Evolutionary conservation across 768 basidiomycete species (phyloP).

Genomic region (Leucosporidium scottii): DNA sequence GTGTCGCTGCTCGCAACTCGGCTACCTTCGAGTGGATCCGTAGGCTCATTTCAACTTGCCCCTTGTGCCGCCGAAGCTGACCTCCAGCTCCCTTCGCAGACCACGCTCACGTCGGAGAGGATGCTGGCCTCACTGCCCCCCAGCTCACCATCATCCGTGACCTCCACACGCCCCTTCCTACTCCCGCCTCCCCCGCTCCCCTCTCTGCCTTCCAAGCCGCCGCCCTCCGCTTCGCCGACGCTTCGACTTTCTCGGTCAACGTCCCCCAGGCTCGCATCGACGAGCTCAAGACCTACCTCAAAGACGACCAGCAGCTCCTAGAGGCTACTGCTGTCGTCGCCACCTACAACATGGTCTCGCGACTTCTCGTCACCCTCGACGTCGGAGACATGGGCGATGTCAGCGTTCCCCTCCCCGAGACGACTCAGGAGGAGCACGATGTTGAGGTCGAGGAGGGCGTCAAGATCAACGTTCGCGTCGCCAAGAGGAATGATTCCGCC

Average conservation of each 20-base stretch:
- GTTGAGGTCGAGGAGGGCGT: conserved; percentile 31
- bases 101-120: conserved; percentile 45
- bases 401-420: conserved; percentile 32
- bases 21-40: conserved; percentile 42
- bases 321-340: conserved; percentile 50
- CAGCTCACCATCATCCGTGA: conserved; percentile 57
- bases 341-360: conserved; percentile 62
- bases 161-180: conserved; percentile 44
- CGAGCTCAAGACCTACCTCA: conserved; percentile 43
- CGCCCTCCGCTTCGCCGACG: conserved; percentile 56
- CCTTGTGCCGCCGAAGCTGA: not conserved
- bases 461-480: conserved; percentile 25
- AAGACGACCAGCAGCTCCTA: conserved; percentile 45
- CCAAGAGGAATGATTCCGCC: conserved; percentile 25
- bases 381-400: conserved; percentile 50
- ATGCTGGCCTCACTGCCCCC: conserved; percentile 50
- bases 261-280: conserved; percentile 48
- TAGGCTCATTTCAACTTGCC: not conserved
- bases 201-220: conserved; percentile 51
- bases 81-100: conserved; percentile 7
- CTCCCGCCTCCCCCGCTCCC: conserved; percentile 37
- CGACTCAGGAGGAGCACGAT: conserved; percentile 24
- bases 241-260: conserved; percentile 51
- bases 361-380: conserved; percentile 58
- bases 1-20: conserved; percentile 40